Base-by-base conservation (phyloP, 257 asterid genomes). In the Jasminum sambac region DNA sequence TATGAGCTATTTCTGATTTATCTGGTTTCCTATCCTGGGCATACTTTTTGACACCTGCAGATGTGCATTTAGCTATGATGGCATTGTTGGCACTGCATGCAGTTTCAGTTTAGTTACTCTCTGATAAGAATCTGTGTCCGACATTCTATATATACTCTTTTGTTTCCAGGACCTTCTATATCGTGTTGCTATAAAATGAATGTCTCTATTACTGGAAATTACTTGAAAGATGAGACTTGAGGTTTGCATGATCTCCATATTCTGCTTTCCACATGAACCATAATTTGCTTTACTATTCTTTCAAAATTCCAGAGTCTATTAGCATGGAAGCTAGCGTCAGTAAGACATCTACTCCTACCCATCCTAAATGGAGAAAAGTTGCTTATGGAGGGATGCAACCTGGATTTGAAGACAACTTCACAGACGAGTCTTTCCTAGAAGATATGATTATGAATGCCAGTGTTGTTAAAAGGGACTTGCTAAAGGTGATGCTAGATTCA, bases 371-470 rank as follows among this genome's bases (percentile, higher is more conserved):
- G 97, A 86, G 85, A 70, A 94, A 89, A 85, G 89, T 91, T 75
- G 95, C 96, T 24, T 94, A 86, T 59, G 96, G 98, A 60, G 99
- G 99, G 50, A 86, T 85, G 96, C 99, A 88, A 72, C 99, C 91
- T 5, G 99, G 98, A 26, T 94, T 78, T 63, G 95, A 86, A 41
- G 96, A 94, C 84, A 94, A 94, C 71, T 90, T 88, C 82, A 89
- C 96, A 0, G 99, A 85, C 68, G 98, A 89, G 2, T 83, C 99
- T 57, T 91, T 94, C 85, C 82, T 94, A 7, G 93, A 85, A 75
- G 93, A 85, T 40, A 94, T 94, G 99, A 92, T 94, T 43, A 94
- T 91, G 99, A 94, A 94, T 63, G 98, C 96, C 74, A 94, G 87
- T 67, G 98, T 91, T 57, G 98, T 94, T 72, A 91, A 90, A 72